phyloP scores from a whole-genome alignment of 2,329 filamentous ascomycete genomes.

The Diplodia mutila region DNA sequence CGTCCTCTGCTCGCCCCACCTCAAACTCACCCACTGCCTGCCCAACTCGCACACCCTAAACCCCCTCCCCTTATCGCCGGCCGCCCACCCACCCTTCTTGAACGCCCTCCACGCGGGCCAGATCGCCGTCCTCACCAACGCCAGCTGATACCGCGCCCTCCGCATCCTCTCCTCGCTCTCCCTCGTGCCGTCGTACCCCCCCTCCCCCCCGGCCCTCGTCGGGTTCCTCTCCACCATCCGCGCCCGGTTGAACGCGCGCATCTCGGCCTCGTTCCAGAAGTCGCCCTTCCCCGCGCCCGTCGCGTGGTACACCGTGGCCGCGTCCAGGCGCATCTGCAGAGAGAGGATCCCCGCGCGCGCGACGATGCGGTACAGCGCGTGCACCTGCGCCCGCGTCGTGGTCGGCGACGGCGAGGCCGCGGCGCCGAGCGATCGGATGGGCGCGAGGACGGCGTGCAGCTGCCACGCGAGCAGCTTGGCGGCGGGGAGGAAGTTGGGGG shows the following conservation, averaged over 20 bases:
- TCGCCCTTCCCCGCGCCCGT: slow-evolving; percentile 1
- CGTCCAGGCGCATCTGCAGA: slow-evolving; percentile 22
- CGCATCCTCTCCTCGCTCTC: not conserved
- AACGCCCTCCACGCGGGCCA: slow-evolving; percentile 4
- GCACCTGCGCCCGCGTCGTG: too few relatives aligned
- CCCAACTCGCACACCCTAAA: not conserved
- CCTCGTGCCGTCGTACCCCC: not conserved
- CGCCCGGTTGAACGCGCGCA: slow-evolving; percentile 2
- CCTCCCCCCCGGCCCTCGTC: not conserved
- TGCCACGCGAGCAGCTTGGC: slow-evolving; percentile 17
- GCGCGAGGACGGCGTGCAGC: not conserved
- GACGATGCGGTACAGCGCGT: not conserved
- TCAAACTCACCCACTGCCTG: slow-evolving; percentile 4
- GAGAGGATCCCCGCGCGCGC: not conserved
- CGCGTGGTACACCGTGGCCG: not conserved
- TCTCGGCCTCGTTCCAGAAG: not conserved
- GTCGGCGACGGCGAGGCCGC: slow-evolving; percentile 2
- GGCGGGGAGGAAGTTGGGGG: not conserved
- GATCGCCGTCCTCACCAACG: not conserved
- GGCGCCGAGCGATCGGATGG: not conserved
- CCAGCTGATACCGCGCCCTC: not conserved
- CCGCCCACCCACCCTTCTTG: slow-evolving; percentile 14
- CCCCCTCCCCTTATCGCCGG: not conserved
- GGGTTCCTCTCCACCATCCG: not conserved
- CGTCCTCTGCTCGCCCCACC: slow-evolving; percentile 5